Conservation (phyloP, 805 yeast species). For the Blastobotrys chiropterorum region DNA sequence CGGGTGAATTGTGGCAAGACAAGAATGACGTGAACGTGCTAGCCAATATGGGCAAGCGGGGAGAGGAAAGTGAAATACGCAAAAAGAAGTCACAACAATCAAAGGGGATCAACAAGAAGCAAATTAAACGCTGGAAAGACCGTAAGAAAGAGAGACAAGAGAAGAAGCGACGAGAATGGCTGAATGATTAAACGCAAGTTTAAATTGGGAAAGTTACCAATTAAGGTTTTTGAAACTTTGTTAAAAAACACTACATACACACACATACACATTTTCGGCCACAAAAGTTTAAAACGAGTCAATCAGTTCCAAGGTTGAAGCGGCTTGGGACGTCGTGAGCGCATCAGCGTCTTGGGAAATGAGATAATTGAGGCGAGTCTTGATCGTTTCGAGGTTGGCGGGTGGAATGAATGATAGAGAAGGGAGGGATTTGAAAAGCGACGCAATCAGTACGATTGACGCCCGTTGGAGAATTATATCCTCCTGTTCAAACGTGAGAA, state of each 20-base stretch:
- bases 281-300: no score
- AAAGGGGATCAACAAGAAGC: conserved; percentile 21
- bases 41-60: not conserved
- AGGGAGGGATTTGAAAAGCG: conserved; percentile 27
- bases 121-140: conserved; percentile 17
- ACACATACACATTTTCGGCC: no score
- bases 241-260: no score
- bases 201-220: no score
- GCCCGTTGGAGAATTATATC: conserved; percentile 57
- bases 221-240: no score
- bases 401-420: conserved; percentile 25
- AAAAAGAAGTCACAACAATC: conserved; percentile 15
- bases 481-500: conserved; percentile 55
- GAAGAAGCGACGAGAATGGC: no score
- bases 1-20: not conserved
- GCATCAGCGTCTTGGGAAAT: conserved; percentile 27
- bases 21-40: not conserved
- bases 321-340: conserved; percentile 29
- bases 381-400: conserved; percentile 21
- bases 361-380: conserved; percentile 17
- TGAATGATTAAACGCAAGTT: no score
- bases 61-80: conserved; percentile 9
- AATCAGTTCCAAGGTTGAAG: not conserved
- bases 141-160: conserved; percentile 17
- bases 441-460: conserved; percentile 56